Conservation (phyloP, 148 eudicot genomes). For the Rhododendron mucronatum region DNA sequence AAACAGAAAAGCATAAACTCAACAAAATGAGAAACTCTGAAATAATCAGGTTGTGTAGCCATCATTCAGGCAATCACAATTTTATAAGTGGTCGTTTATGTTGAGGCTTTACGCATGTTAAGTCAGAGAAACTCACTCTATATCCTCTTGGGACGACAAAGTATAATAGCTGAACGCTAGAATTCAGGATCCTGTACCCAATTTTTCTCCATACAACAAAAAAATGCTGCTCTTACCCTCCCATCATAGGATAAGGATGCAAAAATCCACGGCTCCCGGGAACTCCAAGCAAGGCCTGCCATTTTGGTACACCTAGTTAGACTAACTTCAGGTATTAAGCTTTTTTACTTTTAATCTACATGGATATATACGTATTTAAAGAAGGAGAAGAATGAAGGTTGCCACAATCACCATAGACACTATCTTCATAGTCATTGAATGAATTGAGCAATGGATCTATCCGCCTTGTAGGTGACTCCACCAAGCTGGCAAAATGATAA, state of each 20-base stretch:
- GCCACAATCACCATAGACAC: constrained; percentile 69
- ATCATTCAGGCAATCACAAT: background rate
- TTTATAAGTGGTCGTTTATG: background rate
- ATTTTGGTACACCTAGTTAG: constrained; percentile 9
- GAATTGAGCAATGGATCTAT: constrained; percentile 58
- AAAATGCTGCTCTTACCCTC: constrained; percentile 55
- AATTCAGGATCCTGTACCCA: background rate
- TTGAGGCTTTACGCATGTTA: background rate
- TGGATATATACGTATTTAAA: background rate
- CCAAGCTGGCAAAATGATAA: constrained; percentile 33
- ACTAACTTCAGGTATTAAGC: constrained; percentile 2
- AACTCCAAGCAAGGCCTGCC: constrained; percentile 95
- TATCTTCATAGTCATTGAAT: constrained; percentile 94
- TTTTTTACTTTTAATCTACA: background rate
- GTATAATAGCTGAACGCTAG: background rate
- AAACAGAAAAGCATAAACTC: background rate
- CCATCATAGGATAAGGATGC: constrained; percentile 98
- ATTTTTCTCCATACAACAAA: background rate
- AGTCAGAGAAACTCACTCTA: background rate
- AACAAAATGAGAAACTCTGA: background rate
- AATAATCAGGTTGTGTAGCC: background rate
- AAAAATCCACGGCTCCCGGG: constrained; percentile 87
- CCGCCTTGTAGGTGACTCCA: constrained; percentile 39
- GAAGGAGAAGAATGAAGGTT: background rate
- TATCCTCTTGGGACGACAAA: background rate